Percentiles rank a stretch among this genome's conserved stretches.
Evolutionary conservation across 2,329 filamentous ascomycete species (phyloP).

Genomic region (Trichoderma simmonsii): DNA sequence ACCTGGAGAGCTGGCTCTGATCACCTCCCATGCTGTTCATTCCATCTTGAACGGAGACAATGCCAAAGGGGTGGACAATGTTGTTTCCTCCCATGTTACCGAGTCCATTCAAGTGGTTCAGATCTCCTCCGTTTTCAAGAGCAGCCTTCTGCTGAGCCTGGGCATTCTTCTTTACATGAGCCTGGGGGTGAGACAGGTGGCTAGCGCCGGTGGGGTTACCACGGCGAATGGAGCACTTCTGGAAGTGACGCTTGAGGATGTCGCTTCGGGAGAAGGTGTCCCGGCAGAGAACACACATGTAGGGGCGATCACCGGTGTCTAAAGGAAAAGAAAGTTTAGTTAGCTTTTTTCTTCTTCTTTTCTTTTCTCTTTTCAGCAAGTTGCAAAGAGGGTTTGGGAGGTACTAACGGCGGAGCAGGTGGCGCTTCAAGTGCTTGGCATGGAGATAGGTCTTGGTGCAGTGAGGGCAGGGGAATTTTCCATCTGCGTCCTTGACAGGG

Average conservation of each 20-base stretch:
- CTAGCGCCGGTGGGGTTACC: constrained; percentile 94
- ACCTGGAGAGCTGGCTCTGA: constrained; percentile 60
- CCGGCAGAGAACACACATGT: constrained; percentile 96
- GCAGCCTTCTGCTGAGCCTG: constrained; percentile 58
- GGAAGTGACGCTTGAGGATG: constrained; percentile 97
- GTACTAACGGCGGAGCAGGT: constrained; percentile 89
- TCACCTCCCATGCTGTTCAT: constrained; percentile 59
- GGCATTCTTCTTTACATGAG: constrained; percentile 77
- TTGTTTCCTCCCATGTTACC: constrained; percentile 56
- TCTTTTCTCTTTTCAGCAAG: not conserved
- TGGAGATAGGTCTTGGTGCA: constrained; percentile 98
- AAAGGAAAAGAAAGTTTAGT: not conserved
- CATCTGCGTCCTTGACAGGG: constrained; percentile 91
- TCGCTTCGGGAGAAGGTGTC: constrained; percentile 98
- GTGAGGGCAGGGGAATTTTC: constrained; percentile 96
- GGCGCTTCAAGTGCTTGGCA: constrained; percentile 94
- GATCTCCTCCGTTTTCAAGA: constrained; percentile 50
- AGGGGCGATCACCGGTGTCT: constrained; percentile 97
- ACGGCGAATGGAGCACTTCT: constrained; percentile 95
- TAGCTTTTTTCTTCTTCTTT: not conserved
- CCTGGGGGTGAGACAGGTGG: constrained; percentile 89
- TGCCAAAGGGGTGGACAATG: constrained; percentile 57
- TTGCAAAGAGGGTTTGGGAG: not conserved
- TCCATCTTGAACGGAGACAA: constrained; percentile 55
- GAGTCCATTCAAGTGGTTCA: constrained; percentile 61